Evolutionary conservation across 148 eudicot species (phyloP).

Genomic region (Rhododendron henanense): DNA sequence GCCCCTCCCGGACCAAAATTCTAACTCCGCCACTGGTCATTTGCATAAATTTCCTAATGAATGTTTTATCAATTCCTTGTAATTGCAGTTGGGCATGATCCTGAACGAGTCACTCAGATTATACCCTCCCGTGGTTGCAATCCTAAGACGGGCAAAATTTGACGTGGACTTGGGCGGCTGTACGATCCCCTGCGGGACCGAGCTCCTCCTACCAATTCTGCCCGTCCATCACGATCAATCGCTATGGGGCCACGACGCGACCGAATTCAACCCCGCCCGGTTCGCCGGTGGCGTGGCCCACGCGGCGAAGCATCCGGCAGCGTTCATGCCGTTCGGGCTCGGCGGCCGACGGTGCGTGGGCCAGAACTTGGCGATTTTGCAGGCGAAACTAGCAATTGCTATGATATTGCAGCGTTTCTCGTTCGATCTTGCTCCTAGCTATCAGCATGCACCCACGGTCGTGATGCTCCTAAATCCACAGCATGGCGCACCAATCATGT

Average conservation of each 20-base stretch:
- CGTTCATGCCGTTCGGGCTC: conserved; percentile 58
- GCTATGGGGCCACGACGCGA: conserved; percentile 50
- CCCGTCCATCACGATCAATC: conserved; percentile 56
- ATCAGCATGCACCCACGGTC: conserved; percentile 57
- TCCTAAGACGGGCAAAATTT: conserved; percentile 38
- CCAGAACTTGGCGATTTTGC: conserved; percentile 53
- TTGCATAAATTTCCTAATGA: neutral
- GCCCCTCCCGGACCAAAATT: too few relatives aligned
- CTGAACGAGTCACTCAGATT: conserved; percentile 43
- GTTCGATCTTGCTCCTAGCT: conserved; percentile 50
- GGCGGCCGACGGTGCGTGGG: conserved; percentile 59
- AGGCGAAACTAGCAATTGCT: conserved; percentile 49
- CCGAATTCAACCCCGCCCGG: conserved; percentile 52
- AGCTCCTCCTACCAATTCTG: conserved; percentile 51
- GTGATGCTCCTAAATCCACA: conserved; percentile 57
- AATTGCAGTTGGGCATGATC: conserved; percentile 54
- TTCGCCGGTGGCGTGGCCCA: conserved; percentile 40
- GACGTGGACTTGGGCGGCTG: conserved; percentile 44
- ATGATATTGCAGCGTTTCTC: conserved; percentile 61
- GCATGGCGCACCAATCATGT: conserved; percentile 49
- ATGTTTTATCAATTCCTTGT: neutral
- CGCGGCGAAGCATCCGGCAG: conserved; percentile 45
- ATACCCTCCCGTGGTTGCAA: conserved; percentile 58
- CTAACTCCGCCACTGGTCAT: neutral
- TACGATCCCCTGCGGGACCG: conserved; percentile 35